Conservation (phyloP, 2,329 filamentous ascomycete species). For the Pseudogymnoascus sp. region DNA sequence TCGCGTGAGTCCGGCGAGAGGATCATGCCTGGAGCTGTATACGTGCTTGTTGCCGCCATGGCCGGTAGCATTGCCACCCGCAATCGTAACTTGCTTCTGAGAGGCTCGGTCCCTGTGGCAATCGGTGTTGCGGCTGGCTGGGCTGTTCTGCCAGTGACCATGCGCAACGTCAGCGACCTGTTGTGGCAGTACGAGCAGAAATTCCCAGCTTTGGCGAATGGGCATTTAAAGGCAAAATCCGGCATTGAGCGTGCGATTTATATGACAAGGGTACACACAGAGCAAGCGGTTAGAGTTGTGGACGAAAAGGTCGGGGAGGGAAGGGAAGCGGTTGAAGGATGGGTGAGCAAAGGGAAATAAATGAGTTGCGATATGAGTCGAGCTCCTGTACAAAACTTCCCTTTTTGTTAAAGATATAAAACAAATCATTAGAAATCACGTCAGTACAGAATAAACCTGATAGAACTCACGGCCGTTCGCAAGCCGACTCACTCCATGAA, state of each 20-base stretch:
- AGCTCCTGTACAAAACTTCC: slow-evolving; percentile 6
- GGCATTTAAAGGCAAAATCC: slow-evolving; percentile 66
- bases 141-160: slow-evolving; percentile 79
- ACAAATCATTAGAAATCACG: slow-evolving; percentile 1
- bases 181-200: slow-evolving; percentile 89
- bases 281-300: slow-evolving; percentile 63
- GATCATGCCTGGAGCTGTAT: slow-evolving; percentile 81
- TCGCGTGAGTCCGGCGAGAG: slow-evolving; percentile 78
- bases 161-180: slow-evolving; percentile 77
- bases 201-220: slow-evolving; percentile 73
- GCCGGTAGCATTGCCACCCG: slow-evolving; percentile 84
- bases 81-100: slow-evolving; percentile 77
- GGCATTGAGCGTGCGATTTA: slow-evolving; percentile 60
- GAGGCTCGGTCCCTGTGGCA: slow-evolving; percentile 66
- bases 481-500: background rate
- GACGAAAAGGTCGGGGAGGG: slow-evolving; percentile 73
- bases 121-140: slow-evolving; percentile 79
- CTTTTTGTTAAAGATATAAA: slow-evolving; percentile 6
- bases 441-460: background rate
- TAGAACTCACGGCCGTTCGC: background rate
- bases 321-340: slow-evolving; percentile 72
- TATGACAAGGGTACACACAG: slow-evolving; percentile 67
- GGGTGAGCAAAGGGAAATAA: slow-evolving; percentile 73
- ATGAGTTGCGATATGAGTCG: background rate
- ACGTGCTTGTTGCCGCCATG: slow-evolving; percentile 91